phyloP scores from a whole-genome alignment of 208 protist genomes.

The Crithidia fasciculata region DNA sequence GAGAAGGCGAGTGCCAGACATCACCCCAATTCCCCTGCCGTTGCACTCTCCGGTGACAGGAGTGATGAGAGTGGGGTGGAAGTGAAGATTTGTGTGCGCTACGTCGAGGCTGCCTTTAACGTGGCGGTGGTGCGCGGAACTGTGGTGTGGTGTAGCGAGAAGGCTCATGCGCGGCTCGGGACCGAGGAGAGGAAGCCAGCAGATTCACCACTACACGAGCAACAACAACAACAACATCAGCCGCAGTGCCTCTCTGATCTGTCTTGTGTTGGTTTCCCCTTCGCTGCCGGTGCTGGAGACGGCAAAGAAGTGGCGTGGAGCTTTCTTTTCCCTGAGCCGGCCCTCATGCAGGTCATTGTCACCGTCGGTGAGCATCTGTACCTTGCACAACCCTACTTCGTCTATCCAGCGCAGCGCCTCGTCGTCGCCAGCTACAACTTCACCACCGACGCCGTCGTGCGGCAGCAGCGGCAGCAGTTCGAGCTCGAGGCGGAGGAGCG shows the following conservation, averaged over 20 bases:
- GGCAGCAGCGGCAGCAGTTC: conserved; percentile 21
- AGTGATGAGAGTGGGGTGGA: conserved; percentile 17
- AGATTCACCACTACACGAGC: too few species aligned
- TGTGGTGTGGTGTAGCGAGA: conserved; percentile 25
- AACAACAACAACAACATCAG: too few species aligned
- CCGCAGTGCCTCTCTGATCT: too few species aligned
- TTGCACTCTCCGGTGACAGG: too few species aligned
- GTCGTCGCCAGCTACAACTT: conserved; percentile 69
- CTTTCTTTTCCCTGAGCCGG: conserved; percentile 47
- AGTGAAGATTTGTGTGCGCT: conserved; percentile 31
- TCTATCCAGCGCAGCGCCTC: conserved; percentile 27
- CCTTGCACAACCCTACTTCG: conserved; percentile 55
- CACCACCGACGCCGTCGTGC: conserved; percentile 53
- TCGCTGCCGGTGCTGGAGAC: not conserved
- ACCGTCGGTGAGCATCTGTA: conserved; percentile 55
- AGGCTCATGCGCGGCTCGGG: conserved; percentile 19
- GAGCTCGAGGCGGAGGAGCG: conserved; percentile 7
- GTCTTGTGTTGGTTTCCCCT: too few species aligned
- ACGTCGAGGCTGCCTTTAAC: conserved; percentile 39
- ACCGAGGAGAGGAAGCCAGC: too few species aligned
- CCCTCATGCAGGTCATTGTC: conserved; percentile 41
- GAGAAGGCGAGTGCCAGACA: too few species aligned
- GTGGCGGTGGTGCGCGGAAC: conserved; percentile 35
- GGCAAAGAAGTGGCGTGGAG: conserved; percentile 33
- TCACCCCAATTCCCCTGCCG: too few species aligned